Percentiles rank a stretch among this genome's conserved stretches.
phyloP scores from a whole-genome alignment of 495 filamentous ascomycete species.

The Ramalina intermedia region DNA sequence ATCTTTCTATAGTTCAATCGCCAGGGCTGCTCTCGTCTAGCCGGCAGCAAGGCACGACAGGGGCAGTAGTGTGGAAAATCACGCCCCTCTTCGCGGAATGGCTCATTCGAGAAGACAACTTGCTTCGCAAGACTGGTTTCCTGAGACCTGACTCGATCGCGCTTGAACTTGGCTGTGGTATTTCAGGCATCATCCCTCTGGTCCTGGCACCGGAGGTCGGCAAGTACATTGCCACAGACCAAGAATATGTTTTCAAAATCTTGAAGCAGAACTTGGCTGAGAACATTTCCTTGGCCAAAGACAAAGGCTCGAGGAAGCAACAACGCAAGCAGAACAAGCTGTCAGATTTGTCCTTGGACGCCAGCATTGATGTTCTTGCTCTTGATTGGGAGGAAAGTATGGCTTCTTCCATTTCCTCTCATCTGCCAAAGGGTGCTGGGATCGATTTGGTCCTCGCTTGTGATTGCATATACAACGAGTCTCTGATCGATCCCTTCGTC shows the following conservation, averaged over 20 bases:
- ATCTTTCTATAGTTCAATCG: conserved; percentile 73
- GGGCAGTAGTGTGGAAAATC: conserved; percentile 88
- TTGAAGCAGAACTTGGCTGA: conserved; percentile 59
- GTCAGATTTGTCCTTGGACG: neutral
- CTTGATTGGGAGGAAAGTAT: conserved; percentile 60
- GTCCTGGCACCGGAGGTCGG: conserved; percentile 44
- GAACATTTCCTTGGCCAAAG: conserved; percentile 28
- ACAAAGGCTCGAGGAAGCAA: neutral
- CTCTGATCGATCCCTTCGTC: conserved; percentile 69
- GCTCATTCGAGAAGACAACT: conserved; percentile 49
- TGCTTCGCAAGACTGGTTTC: conserved; percentile 44
- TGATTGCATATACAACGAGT: conserved; percentile 84
- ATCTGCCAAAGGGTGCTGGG: conserved; percentile 18
- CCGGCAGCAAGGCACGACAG: conserved; percentile 74
- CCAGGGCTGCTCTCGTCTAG: conserved; percentile 66
- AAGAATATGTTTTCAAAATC: conserved; percentile 64
- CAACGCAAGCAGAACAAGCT: neutral
- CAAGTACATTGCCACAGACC: conserved; percentile 73
- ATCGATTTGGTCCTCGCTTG: conserved; percentile 50
- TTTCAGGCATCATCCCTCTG: conserved; percentile 61
- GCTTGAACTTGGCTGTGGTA: conserved; percentile 78
- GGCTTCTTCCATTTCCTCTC: conserved; percentile 11
- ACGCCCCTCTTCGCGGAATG: conserved; percentile 76
- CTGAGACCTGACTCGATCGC: conserved; percentile 42
- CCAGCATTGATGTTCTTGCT: conserved; percentile 29